Evolutionary conservation across 148 eudicot species (phyloP).

Genomic region (Fagopyrum esculentum): DNA sequence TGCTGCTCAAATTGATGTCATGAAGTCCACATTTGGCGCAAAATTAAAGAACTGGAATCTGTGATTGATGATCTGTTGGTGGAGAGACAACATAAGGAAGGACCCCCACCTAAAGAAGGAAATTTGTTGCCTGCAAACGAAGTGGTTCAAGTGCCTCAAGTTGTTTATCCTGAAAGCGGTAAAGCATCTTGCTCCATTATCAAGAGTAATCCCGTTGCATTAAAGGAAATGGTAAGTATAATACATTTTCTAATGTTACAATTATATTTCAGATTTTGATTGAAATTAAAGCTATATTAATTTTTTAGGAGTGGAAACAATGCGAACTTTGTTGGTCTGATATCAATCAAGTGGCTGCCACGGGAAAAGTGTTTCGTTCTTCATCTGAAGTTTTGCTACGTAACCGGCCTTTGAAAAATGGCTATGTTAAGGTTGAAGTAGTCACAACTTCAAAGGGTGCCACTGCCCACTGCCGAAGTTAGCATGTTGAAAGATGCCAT

Average conservation of each 20-base stretch:
- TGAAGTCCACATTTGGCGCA: no score
- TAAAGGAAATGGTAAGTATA: neutral
- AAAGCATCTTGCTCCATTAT: neutral
- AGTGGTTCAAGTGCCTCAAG: no score
- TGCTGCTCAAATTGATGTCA: no score
- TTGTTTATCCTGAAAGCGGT: neutral
- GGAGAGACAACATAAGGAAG: neutral
- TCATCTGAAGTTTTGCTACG: neutral
- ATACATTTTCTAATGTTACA: neutral
- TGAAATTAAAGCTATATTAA: neutral
- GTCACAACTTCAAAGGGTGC: neutral
- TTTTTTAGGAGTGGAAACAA: neutral
- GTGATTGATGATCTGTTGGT: neutral
- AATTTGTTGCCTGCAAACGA: no score
- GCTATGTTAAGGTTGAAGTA: neutral
- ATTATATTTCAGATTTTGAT: neutral
- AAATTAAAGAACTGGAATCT: neutral
- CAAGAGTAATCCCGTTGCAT: neutral
- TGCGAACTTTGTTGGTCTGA: neutral
- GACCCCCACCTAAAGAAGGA: neutral
- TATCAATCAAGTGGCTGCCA: neutral
- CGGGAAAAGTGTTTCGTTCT: neutral
- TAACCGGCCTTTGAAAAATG: neutral
- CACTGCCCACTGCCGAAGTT: neutral
- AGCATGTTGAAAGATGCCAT: neutral